Evolutionary conservation across 83 land plant species (phyloP), one percentile per base, ranked within the genome.

Genomic region (Thuja plicata): DNA sequence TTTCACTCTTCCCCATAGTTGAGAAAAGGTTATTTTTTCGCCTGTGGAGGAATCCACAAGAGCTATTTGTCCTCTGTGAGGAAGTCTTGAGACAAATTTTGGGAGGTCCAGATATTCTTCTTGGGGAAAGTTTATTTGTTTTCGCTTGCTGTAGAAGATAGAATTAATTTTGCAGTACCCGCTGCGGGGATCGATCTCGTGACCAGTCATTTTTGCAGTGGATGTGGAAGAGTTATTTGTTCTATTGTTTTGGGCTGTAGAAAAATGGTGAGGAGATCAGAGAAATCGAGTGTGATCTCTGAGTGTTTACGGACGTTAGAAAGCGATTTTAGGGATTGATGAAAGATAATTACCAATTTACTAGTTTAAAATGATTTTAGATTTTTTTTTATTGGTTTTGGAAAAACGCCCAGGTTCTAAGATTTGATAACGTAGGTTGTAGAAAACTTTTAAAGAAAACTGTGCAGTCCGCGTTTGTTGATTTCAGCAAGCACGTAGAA

Each of bases 31-130:
- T 41, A 79, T 12, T 43, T 32, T 46, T 11, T 30, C 19, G 46
- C 86, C 89, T 19, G 85, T 46, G 57, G 55, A 52, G 55, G 60
- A 50, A 43, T 88, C 89, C 62, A 88, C 48, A 38, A 88, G 62
- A 27, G 89, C 89, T 30, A 37, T 45, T 34, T 46, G 60, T 40
- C 55, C 62, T 35, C 12, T 30, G 66, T 79, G 85, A 46, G 35
- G 70, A 17, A 13, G 62, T 32, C 50, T 15, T 30, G 87, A 30
- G 62, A 88, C 55, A 6, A 50, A 88, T 40, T 70, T 85, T 32
- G 87, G 71, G n/a, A 88, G 70, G 43, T 37, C 38, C 32, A 88
- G 62, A 32, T 6, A 88, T 52, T 80, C 87, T 12, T 55, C 60
- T 30, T 37, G 70, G 87, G 87, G 87, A 6, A 84, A 38, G n/a